Evolutionary conservation across 106 monocot species (phyloP).

Genomic region (Cymbidium sinense): DNA sequence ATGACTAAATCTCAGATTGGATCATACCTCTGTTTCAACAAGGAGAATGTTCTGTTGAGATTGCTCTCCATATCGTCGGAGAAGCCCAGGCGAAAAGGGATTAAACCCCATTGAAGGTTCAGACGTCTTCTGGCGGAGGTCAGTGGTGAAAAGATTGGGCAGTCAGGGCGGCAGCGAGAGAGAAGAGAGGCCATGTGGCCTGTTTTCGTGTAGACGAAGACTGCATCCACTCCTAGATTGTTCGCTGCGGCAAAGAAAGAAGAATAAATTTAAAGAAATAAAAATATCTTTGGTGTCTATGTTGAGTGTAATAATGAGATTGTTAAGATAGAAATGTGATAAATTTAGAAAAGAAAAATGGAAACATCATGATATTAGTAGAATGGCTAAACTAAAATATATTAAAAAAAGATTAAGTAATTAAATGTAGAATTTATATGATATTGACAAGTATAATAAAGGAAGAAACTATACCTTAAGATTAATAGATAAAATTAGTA

Average conservation of each 20-base stretch:
- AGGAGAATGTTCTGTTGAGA: conserved; percentile 82
- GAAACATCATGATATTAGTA: too few relatives aligned
- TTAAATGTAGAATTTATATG: neutral
- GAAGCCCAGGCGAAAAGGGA: conserved; percentile 86
- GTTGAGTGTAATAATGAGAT: too few relatives aligned
- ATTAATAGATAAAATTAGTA: too few relatives aligned
- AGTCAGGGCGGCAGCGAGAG: conserved; percentile 91
- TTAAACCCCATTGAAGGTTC: conserved; percentile 96
- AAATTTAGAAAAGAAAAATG: too few relatives aligned
- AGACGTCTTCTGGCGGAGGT: conserved; percentile 74
- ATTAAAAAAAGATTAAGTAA: too few relatives aligned
- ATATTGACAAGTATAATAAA: too few relatives aligned
- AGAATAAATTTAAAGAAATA: neutral
- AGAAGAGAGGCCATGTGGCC: conserved; percentile 91
- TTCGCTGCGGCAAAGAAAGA: conserved; percentile 38
- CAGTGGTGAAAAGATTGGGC: conserved; percentile 93
- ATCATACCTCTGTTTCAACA: conserved; percentile 97
- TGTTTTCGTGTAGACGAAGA: conserved; percentile 71
- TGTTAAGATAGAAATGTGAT: too few relatives aligned
- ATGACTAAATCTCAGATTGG: conserved; percentile 78
- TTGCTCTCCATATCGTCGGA: conserved; percentile 98
- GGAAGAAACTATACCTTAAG: too few relatives aligned
- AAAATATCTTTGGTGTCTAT: neutral
- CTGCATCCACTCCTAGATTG: conserved; percentile 64
- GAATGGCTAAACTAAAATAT: too few relatives aligned